These are phyloP conservation scores for Colletotrichum sp. DNA, from an alignment of 2,329 filamentous ascomycete species.

Conservation along the genomic window DNA sequence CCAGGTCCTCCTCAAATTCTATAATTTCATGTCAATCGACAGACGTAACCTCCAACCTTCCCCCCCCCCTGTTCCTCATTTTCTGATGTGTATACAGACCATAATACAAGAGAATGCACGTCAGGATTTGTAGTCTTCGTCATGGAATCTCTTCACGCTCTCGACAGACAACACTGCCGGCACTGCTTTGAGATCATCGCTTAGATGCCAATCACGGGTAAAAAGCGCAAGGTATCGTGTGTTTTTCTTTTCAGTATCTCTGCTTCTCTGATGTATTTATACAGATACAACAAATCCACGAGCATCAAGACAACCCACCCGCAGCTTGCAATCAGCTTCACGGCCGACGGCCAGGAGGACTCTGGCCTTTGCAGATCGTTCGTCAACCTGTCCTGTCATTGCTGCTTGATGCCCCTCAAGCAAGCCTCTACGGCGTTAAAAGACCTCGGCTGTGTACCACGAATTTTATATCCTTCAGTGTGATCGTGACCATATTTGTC, in stretches of 20 bases:
- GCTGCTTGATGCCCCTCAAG: neutral
- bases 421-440: neutral
- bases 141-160: neutral
- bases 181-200: neutral
- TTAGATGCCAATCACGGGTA: fast-evolving
- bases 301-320: neutral
- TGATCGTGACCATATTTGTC: too few relatives aligned
- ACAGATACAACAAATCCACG: neutral
- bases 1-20: neutral
- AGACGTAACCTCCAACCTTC: neutral
- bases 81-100: neutral
- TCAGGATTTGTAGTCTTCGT: neutral
- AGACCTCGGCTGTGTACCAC: neutral
- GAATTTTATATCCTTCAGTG: fast-evolving
- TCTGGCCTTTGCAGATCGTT: neutral
- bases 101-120: fast-evolving
- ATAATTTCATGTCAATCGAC: neutral
- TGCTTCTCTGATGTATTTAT: neutral
- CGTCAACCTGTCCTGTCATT: fast-evolving
- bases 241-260: neutral
- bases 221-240: too few relatives aligned
- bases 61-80: neutral
- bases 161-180: neutral
- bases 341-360: fast-evolving
- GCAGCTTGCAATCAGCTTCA: neutral